Evolutionary conservation across 495 filamentous ascomycete species (phyloP), one percentile per base, ranked within the genome.

Genomic region (Penicillium simplicissimum): DNA sequence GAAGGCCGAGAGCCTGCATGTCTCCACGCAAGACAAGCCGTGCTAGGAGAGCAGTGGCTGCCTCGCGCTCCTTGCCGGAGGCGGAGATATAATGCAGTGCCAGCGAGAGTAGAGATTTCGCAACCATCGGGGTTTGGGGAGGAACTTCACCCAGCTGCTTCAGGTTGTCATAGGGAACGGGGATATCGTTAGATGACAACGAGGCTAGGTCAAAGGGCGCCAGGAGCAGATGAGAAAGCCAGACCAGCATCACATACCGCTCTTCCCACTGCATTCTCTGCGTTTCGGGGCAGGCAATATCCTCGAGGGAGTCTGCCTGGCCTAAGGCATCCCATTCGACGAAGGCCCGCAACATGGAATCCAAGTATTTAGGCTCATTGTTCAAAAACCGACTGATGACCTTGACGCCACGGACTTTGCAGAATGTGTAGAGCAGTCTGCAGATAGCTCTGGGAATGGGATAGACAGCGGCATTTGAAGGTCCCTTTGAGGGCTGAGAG

Each of bases 341-440:
- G 53, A 94, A 86, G 28, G 88, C 87, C 2, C 83, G 77, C 5
- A 96, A 79, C 68, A 97, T 77, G 1, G 87, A 81, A 68, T 97
- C 94, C 31, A 98, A 82, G 64, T 90, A 86, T 59, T 83, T 87
- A 0, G 93, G 89, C 65, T 97, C 94, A 68, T 94, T 94, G 65
- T 90, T 91, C 35, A 98, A 78, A 71, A 98, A 97, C 25, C 91
- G 81, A 55, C 88, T 87, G 61, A 98, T 90, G 19, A 98, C 89
- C 68, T 98, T 98, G 70, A 92, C 87, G 25, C 95, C 95, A 51
- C 95, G 85, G 58, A 98, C 86, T 72, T 99, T 99, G 82, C 92
- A 97, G 58, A 98, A 86, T 1, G 88, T 90, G 72, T 97, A 97
- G 14, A 99, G 76, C 14, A 98, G 75, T 61, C 81, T 84, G 71